Evolutionary conservation across 1,284 basidiomycete species (phyloP).

Genomic region (Boletus mariae): DNA sequence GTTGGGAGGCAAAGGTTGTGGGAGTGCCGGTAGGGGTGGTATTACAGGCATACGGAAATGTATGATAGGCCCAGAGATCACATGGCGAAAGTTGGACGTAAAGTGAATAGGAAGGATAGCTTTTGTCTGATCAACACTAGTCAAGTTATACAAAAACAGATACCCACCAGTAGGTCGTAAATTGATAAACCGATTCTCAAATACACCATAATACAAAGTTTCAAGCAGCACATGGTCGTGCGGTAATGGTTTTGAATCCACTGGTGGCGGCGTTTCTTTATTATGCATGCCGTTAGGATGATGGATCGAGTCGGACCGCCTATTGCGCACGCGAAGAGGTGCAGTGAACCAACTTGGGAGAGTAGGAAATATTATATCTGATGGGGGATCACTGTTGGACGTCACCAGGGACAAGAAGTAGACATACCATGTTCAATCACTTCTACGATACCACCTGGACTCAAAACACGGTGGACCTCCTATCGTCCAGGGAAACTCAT

Average conservation of each 20-base stretch:
- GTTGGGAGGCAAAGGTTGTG: slow-evolving; percentile 41
- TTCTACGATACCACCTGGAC: slow-evolving; percentile 67
- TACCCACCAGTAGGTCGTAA: slow-evolving; percentile 50
- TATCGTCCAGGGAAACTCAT: slow-evolving; percentile 26
- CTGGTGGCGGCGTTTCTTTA: slow-evolving; percentile 31
- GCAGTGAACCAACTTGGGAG: slow-evolving; percentile 65
- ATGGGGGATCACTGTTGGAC: neutral
- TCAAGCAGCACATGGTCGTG: slow-evolving; percentile 65
- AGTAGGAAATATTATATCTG: slow-evolving; percentile 61
- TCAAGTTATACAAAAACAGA: neutral
- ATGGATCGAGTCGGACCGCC: slow-evolving; percentile 44
- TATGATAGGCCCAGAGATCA: slow-evolving; percentile 56
- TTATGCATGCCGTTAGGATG: slow-evolving; percentile 44
- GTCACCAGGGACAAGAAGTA: neutral
- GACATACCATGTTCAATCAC: slow-evolving; percentile 64
- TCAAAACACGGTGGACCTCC: slow-evolving; percentile 68
- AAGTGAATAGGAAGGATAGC: slow-evolving; percentile 69
- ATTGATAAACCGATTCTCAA: slow-evolving; percentile 65
- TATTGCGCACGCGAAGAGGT: slow-evolving; percentile 49
- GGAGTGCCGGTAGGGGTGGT: slow-evolving; percentile 58
- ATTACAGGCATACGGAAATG: slow-evolving; percentile 69
- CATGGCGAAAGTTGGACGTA: slow-evolving; percentile 66
- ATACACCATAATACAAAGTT: slow-evolving; percentile 60
- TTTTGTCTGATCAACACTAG: slow-evolving; percentile 25
- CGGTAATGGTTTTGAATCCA: slow-evolving; percentile 28